A percentile compares a stretch with the other conserved stretches of the same genome.
These are phyloP conservation scores for Salix arbutifolia DNA, from an alignment of 345 rosid genomes.

Conservation along the genomic window DNA sequence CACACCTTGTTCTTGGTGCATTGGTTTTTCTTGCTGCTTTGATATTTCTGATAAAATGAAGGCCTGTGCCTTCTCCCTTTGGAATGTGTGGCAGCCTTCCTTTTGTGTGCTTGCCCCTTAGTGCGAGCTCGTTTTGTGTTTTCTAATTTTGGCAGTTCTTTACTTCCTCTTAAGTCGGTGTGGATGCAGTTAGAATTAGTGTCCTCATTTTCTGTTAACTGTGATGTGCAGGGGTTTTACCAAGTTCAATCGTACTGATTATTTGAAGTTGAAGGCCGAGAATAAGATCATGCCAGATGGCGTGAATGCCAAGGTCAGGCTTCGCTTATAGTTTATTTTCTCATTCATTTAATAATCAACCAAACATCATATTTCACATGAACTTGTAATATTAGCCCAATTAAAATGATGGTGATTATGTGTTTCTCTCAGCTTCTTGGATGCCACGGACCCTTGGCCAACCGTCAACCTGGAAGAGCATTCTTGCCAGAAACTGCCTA, in stretches of 20 bases:
- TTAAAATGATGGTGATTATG: neutral
- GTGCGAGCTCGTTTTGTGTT: neutral
- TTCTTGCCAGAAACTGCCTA: slow-evolving; percentile 41
- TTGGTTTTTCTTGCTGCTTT: too few relatives aligned
- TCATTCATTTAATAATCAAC: neutral
- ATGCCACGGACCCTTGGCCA: slow-evolving; percentile 62
- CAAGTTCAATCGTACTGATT: slow-evolving; percentile 57
- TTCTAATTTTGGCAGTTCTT: neutral
- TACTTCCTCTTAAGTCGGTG: neutral
- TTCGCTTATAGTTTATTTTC: neutral
- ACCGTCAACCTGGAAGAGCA: slow-evolving; percentile 59
- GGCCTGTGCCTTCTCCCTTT: too few relatives aligned
- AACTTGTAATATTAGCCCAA: too few relatives aligned
- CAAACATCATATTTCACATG: too few relatives aligned
- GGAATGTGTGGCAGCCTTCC: too few relatives aligned
- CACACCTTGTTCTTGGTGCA: too few relatives aligned
- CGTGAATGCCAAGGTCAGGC: slow-evolving; percentile 64
- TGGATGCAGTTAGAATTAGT: too few relatives aligned
- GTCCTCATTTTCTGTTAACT: neutral
- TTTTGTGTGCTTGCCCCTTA: too few relatives aligned
- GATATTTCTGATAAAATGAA: too few relatives aligned
- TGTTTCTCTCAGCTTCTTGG: slow-evolving; percentile 54
- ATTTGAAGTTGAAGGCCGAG: slow-evolving; percentile 49
- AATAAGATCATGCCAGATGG: slow-evolving; percentile 59
- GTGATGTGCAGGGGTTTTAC: slow-evolving; percentile 58